phyloP scores from a whole-genome alignment of 1,284 basidiomycete species.

The Ceratorhiza oryzae-sativae region DNA sequence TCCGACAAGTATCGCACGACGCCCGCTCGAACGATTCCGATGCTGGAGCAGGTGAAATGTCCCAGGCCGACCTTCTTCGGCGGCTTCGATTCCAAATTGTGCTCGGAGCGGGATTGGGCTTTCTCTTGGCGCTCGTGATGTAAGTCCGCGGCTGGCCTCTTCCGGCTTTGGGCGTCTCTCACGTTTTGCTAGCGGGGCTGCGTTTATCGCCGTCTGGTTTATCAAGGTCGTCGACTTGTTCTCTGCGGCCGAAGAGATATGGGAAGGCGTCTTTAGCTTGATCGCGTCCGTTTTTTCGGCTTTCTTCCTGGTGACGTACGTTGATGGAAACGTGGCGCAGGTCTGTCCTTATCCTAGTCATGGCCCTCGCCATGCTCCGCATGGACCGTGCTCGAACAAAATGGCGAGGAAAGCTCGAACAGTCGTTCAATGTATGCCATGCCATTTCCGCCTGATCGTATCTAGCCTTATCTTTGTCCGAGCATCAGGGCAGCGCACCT shows the following conservation, averaged over 20 bases:
- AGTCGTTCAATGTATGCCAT: conserved; percentile 70
- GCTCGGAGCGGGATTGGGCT: conserved; percentile 49
- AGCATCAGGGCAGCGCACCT: conserved; percentile 3
- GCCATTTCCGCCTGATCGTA: not conserved
- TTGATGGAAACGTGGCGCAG: conserved; percentile 29
- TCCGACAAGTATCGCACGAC: not conserved
- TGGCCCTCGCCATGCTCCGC: conserved; percentile 79
- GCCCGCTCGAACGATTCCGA: not conserved
- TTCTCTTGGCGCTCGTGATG: conserved; percentile 32
- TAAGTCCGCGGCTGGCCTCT: conserved; percentile 45
- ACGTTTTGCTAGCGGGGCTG: conserved; percentile 58
- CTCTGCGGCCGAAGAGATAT: conserved; percentile 68
- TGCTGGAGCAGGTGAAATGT: conserved; percentile 62
- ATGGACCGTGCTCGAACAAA: conserved; percentile 83
- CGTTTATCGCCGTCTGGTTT: conserved; percentile 83
- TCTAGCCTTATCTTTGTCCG: not conserved
- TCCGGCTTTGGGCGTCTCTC: conserved; percentile 50
- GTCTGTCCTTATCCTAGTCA: conserved; percentile 78
- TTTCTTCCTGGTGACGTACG: not conserved
- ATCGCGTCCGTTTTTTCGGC: conserved; percentile 59
- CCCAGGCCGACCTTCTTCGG: conserved; percentile 59
- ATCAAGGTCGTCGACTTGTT: conserved; percentile 74
- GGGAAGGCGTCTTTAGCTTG: conserved; percentile 77
- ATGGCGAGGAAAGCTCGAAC: conserved; percentile 86
- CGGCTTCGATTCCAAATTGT: conserved; percentile 52